Base-by-base conservation (phyloP, 2,329 filamentous ascomycete species). In the Hypoxylon sp. region DNA sequence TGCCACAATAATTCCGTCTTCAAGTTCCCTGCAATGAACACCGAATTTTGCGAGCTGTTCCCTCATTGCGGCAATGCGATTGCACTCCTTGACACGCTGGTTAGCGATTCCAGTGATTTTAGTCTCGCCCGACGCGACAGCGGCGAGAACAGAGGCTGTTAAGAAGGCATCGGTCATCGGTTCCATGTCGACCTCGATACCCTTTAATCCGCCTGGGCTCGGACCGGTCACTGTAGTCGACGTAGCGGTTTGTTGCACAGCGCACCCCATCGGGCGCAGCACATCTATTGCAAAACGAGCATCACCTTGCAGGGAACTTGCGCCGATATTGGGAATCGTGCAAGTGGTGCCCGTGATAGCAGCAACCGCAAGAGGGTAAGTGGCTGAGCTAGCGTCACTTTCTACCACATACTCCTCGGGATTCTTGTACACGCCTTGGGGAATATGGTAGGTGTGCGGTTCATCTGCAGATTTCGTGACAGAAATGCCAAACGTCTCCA, bases 131-230 rank as follows among this genome's bases (percentile, higher is more conserved):
- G 87, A 88, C 8, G 95, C 94, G 45, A 97, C 93, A 34, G 96
- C 96, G 25, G 94, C 96, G 48, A 99, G 85, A 3, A 97, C 94
- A 1, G 94, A 96, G 16, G 96, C 96, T 3, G 94, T 97, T 55
- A 99, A 85, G 84, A 99, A 99, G 51, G 96, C 96, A 79, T 99
- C 96, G 0, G 96, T 99, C 96, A 99, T 99, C 0, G 95, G 92
- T 78, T 98, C 96, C 96, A 99, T 99, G 75, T 99, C 94, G 27
- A 99, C 89, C 16, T 89, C 82, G 11, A 99, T 82, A 0, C 92
- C 90, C 72, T 89, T 89, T 39, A 99, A 82, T 14, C 85, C 80
- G 9, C 96, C 95, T 59, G 85, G 79, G 2, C 87, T 80, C n/a
- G 96, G 96, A 0, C 96, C 96, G 7, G 91, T 97, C 7, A 99